phyloP scores from a whole-genome alignment of 768 basidiomycete species.

The Auricularia auricula-judae region DNA sequence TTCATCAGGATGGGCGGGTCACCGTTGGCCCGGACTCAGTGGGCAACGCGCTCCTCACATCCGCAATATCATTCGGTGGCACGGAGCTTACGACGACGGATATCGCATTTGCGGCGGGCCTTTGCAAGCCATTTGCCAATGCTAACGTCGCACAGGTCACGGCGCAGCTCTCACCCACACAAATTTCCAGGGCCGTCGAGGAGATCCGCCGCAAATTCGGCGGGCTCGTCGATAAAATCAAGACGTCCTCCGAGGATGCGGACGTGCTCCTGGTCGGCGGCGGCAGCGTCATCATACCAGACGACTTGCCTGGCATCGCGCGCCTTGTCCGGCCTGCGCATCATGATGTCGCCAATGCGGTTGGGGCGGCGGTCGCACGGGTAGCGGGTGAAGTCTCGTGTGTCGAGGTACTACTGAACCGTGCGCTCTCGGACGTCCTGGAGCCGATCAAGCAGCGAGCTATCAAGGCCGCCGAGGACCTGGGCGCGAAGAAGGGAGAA shows the following conservation, averaged over 20 bases:
- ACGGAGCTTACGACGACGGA: constrained; percentile 50
- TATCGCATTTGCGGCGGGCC: constrained; percentile 32
- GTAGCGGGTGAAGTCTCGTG: constrained; percentile 46
- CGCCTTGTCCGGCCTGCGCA: constrained; percentile 36
- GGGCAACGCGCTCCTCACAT: constrained; percentile 39
- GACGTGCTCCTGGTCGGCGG: constrained; percentile 57
- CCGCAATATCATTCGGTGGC: constrained; percentile 48
- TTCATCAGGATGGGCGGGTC: constrained; percentile 25
- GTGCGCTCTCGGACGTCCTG: constrained; percentile 20
- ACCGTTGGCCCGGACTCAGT: constrained; percentile 57
- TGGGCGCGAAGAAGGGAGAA: constrained; percentile 32
- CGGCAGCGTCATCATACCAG: constrained; percentile 48
- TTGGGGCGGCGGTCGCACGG: constrained; percentile 42
- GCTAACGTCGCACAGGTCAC: constrained; percentile 2
- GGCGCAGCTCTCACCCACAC: neutral
- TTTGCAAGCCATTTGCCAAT: constrained; percentile 18
- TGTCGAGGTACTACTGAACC: constrained; percentile 23
- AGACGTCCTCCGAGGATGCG: constrained; percentile 46
- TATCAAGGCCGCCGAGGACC: constrained; percentile 27
- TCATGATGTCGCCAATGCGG: constrained; percentile 26
- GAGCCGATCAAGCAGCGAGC: constrained; percentile 23
- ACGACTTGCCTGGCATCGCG: constrained; percentile 38
- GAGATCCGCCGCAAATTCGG: neutral
- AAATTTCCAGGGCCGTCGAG: neutral
- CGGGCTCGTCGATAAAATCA: constrained; percentile 31